phyloP scores from a whole-genome alignment of 2,329 filamentous ascomycete species.

The Aspergillus quadrilineatus region DNA sequence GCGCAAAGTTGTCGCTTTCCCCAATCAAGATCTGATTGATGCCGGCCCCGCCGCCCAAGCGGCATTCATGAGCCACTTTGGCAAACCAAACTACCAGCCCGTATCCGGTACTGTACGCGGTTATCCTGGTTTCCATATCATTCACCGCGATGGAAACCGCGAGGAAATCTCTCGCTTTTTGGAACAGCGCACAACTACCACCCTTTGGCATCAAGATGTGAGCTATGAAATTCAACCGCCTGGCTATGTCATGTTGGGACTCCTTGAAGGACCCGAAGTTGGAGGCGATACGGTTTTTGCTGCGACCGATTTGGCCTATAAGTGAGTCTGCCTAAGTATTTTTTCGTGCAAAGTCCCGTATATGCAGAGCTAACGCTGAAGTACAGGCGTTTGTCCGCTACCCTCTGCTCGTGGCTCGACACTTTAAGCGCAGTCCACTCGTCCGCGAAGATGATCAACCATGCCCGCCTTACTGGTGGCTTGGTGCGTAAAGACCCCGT shows the following conservation, averaged over 20 bases:
- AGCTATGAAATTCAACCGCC: slow-evolving; percentile 51
- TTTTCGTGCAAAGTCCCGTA: neutral
- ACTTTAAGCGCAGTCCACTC: slow-evolving; percentile 40
- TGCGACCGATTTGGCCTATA: slow-evolving; percentile 47
- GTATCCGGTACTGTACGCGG: slow-evolving; percentile 43
- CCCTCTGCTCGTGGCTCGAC: slow-evolving; percentile 45
- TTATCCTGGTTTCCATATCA: slow-evolving; percentile 49
- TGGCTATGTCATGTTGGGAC: slow-evolving; percentile 49
- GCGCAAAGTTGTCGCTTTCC: slow-evolving; percentile 56
- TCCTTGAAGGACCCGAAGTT: slow-evolving; percentile 52
- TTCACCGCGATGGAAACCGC: slow-evolving; percentile 46
- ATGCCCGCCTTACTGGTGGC: slow-evolving; percentile 43
- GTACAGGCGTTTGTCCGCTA: slow-evolving; percentile 47
- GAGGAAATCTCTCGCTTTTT: slow-evolving; percentile 46
- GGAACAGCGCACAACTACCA: slow-evolving; percentile 47
- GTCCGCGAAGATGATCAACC: slow-evolving; percentile 46
- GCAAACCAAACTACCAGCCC: slow-evolving; percentile 48
- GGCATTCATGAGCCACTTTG: slow-evolving; percentile 48
- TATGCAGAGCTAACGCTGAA: slow-evolving; percentile 6
- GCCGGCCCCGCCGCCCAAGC: slow-evolving; percentile 45
- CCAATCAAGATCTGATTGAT: slow-evolving; percentile 52
- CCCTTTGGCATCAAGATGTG: slow-evolving; percentile 51
- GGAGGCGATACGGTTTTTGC: slow-evolving; percentile 51
- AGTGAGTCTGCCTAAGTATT: slow-evolving; percentile 28
- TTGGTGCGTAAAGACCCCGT: slow-evolving; percentile 47